A percentile compares a stretch with the other conserved stretches of the same genome.
Evolutionary conservation across 192 early-diverging fungal species (phyloP).

Genomic region (Diversispora epigaea): DNA sequence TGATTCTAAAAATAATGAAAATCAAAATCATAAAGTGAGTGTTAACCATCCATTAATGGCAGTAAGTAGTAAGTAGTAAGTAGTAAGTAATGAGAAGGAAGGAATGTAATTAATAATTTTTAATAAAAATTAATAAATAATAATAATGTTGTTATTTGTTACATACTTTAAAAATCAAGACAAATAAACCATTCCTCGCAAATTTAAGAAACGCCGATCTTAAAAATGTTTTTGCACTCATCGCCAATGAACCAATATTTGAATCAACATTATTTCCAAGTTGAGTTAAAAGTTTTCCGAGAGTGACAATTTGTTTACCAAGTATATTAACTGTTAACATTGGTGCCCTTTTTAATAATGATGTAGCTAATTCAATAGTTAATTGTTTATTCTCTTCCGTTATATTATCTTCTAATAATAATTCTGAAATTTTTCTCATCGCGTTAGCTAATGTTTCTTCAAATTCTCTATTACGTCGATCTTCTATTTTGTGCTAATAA

Average conservation of each 20-base stretch:
- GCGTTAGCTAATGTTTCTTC: constrained; percentile 40
- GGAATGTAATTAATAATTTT: too few species aligned
- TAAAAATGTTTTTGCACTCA: constrained; percentile 54
- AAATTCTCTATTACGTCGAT: constrained; percentile 29
- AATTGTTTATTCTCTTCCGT: constrained; percentile 59
- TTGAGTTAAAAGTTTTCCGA: constrained; percentile 56
- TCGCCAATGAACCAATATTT: constrained; percentile 42
- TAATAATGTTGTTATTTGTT: too few species aligned
- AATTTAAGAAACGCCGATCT: constrained; percentile 55
- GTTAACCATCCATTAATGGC: not conserved
- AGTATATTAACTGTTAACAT: constrained; percentile 57
- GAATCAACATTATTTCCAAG: constrained; percentile 37
- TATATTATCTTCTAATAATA: constrained; percentile 39
- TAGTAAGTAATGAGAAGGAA: not conserved
- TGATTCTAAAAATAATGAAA: constrained; percentile 28
- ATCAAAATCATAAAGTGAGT: not conserved
- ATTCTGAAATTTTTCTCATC: constrained; percentile 46
- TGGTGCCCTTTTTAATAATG: constrained; percentile 51
- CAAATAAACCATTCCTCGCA: constrained; percentile 59
- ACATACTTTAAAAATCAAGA: constrained; percentile 59
- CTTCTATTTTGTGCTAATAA: constrained; percentile 31
- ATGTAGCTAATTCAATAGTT: constrained; percentile 51
- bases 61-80: not conserved
- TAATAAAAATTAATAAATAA: too few species aligned
- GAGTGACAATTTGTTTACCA: constrained; percentile 57